A percentile compares a stretch with the other conserved stretches of the same genome.
Evolutionary conservation across 371 early-diverging fungal species (phyloP).

Genomic region (Mortierella sp.): DNA sequence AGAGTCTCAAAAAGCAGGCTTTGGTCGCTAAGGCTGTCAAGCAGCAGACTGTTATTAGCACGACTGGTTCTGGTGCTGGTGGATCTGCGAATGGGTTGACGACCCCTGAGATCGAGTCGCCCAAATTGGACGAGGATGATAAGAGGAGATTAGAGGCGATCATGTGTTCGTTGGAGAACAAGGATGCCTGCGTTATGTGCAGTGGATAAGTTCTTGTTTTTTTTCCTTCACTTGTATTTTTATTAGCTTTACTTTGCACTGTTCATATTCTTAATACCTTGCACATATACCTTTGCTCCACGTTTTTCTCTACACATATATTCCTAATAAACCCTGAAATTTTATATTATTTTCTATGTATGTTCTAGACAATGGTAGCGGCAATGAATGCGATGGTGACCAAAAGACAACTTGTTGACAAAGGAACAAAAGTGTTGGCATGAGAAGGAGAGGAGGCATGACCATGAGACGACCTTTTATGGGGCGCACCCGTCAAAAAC

Average conservation of each 20-base stretch:
- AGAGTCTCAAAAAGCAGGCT: constrained; percentile 56
- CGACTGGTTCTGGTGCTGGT: neutral
- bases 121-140: constrained; percentile 61
- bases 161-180: constrained; percentile 81
- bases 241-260: neutral
- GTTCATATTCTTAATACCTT: neutral
- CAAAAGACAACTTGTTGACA: neutral
- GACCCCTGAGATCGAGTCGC: constrained; percentile 62
- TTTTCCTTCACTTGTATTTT: neutral
- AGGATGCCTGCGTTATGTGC: constrained; percentile 85
- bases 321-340: neutral
- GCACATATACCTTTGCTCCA: neutral
- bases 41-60: constrained; percentile 41
- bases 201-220: constrained; percentile 60
- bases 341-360: neutral
- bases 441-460: neutral
- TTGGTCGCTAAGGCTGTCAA: constrained; percentile 53
- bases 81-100: constrained; percentile 28
- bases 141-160: constrained; percentile 67
- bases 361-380: neutral
- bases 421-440: neutral
- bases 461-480: neutral
- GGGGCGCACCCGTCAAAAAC: neutral
- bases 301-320: too few species aligned
- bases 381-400: neutral